Percentiles rank a stretch among this genome's conserved stretches.
Conservation (phyloP, 1,284 basidiomycete genomes). For the Trichosporon coremiiforme region DNA sequence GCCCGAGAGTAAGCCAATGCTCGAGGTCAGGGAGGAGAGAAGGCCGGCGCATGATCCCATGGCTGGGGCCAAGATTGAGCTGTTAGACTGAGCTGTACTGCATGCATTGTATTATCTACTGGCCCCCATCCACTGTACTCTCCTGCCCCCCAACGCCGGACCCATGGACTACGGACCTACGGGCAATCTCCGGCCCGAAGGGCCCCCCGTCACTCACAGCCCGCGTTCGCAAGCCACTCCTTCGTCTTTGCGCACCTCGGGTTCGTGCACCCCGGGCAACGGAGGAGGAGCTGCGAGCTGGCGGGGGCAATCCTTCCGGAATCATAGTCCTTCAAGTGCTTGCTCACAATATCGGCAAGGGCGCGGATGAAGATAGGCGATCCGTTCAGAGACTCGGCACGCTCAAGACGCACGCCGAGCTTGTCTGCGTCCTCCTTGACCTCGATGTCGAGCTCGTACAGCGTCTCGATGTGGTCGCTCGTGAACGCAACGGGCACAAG, state of each 20-base stretch:
- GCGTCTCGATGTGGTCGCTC: conserved; percentile 97
- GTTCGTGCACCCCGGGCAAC: conserved; percentile 93
- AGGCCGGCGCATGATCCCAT: background rate
- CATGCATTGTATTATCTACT: conserved; percentile 8
- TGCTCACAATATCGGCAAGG: conserved; percentile 85
- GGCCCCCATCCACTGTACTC: background rate
- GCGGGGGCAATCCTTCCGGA: conserved; percentile 61
- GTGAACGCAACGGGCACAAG: conserved; percentile 98
- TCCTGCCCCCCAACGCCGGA: no score
- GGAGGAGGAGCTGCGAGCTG: conserved; percentile 77
- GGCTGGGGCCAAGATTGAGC: conserved; percentile 22
- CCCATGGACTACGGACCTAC: no score
- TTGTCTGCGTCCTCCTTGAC: conserved; percentile 87
- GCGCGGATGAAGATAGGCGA: conserved; percentile 98
- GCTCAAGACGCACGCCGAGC: conserved; percentile 85
- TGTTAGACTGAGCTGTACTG: conserved; percentile 19
- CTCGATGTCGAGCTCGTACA: conserved; percentile 95
- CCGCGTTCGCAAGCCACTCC: conserved; percentile 69
- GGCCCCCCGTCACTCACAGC: conserved; percentile 56
- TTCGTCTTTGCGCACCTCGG: conserved; percentile 84
- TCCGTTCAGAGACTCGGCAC: conserved; percentile 93
- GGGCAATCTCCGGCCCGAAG: no score
- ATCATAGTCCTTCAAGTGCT: conserved; percentile 71
- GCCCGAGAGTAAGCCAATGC: background rate
- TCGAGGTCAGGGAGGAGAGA: background rate